phyloP scores from a whole-genome alignment of 2,329 filamentous ascomycete genomes.

The Albophoma yamanashiensis region DNA sequence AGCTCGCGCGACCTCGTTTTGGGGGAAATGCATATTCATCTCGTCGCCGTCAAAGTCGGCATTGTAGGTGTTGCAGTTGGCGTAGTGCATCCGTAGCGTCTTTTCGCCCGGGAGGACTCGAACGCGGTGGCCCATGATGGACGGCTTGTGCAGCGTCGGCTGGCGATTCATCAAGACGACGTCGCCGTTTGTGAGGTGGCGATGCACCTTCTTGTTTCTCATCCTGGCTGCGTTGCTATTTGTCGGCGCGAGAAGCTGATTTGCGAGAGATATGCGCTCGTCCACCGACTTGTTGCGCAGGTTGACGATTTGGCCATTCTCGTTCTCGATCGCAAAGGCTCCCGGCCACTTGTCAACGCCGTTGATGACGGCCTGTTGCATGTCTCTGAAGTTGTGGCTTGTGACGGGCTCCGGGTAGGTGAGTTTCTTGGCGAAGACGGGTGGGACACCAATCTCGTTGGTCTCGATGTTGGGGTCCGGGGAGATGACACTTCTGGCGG shows the following conservation, averaged over 20 bases:
- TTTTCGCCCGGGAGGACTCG: constrained; percentile 88
- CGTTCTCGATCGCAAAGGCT: constrained; percentile 88
- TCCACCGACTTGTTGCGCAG: constrained; percentile 79
- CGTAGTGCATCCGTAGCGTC: constrained; percentile 98
- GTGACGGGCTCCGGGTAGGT: constrained; percentile 97
- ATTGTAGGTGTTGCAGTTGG: constrained; percentile 99
- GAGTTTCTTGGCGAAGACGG: constrained; percentile 93
- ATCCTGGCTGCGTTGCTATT: constrained; percentile 63
- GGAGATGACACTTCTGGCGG: constrained; percentile 93
- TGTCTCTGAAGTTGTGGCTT: constrained; percentile 89
- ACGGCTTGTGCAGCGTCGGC: constrained; percentile 94
- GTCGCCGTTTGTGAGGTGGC: constrained; percentile 92
- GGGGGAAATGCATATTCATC: constrained; percentile 99
- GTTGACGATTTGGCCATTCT: constrained; percentile 84
- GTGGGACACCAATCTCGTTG: constrained; percentile 95
- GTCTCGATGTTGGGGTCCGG: constrained; percentile 98
- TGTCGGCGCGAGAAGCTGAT: constrained; percentile 81
- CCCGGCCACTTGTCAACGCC: constrained; percentile 91
- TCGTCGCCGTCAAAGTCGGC: constrained; percentile 99
- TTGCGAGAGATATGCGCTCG: constrained; percentile 80
- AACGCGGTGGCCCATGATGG: constrained; percentile 96
- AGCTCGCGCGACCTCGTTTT: constrained; percentile 87
- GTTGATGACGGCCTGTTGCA: constrained; percentile 94
- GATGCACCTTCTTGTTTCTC: constrained; percentile 90
- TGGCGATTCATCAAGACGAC: constrained; percentile 98